Conservation (phyloP, 176 grass and related monocot genomes). For the Microstegium vimineum region DNA sequence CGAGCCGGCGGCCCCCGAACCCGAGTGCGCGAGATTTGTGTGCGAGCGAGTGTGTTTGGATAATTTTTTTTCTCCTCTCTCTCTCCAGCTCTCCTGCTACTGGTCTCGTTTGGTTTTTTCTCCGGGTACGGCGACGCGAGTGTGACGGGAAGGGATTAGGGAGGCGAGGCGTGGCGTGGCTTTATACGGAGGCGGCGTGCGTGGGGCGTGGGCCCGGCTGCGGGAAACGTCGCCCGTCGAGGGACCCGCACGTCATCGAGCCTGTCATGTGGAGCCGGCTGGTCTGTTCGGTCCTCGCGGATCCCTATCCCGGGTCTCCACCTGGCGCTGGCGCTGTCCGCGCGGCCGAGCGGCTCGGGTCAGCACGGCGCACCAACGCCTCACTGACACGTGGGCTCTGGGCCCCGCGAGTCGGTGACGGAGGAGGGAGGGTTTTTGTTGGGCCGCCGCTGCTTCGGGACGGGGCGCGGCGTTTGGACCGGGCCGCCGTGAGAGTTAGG, state of each 20-base stretch:
- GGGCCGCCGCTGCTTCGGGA: neutral
- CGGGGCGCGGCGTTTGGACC: neutral
- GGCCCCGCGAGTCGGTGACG: neutral
- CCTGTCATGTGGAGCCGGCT: neutral
- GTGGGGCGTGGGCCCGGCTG: neutral
- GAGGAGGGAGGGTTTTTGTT: rapidly evolving
- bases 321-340: slow-evolving; percentile 38
- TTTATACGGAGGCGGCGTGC: slow-evolving; percentile 46
- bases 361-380: rapidly evolving
- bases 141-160: neutral
- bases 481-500: slow-evolving; percentile 28
- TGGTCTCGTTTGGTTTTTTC: slow-evolving; percentile 22
- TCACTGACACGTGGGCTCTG: neutral
- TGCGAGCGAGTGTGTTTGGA: neutral
- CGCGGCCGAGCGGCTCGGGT: neutral
- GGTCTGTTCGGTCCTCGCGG: slow-evolving; percentile 29
- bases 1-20: slow-evolving; percentile 18
- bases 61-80: neutral
- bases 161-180: neutral
- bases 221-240: neutral
- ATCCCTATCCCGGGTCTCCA: slow-evolving; percentile 43
- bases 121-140: slow-evolving; percentile 12
- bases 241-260: slow-evolving; percentile 22
- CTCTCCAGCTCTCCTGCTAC: neutral
- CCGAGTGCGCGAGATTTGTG: slow-evolving; percentile 39